Percentiles rank a stretch among this genome's conserved stretches.
phyloP scores from a whole-genome alignment of 495 filamentous ascomycete species.

The Penicillium egyptiacum region DNA sequence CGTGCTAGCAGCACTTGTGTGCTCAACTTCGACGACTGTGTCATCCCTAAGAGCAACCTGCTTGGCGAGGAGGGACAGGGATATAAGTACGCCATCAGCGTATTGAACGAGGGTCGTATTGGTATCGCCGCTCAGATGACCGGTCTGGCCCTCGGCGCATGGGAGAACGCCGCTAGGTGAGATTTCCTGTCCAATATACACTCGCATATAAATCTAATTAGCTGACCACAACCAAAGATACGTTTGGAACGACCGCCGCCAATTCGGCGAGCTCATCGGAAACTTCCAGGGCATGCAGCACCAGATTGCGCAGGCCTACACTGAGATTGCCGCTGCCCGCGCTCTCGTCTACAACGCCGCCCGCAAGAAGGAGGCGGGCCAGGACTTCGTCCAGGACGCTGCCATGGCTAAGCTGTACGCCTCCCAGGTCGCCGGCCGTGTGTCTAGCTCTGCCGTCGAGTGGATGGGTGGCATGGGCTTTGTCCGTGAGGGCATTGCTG shows the following conservation, averaged over 20 bases:
- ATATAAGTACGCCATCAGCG: constrained; percentile 94
- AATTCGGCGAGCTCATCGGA: constrained; percentile 91
- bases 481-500: constrained; percentile 90
- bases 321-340: constrained; percentile 86
- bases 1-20: constrained; percentile 93
- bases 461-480: constrained; percentile 99
- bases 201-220: not conserved
- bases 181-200: constrained; percentile 14
- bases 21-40: constrained; percentile 95
- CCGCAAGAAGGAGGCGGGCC: constrained; percentile 94
- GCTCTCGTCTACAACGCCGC: constrained; percentile 96
- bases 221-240: constrained; percentile 48
- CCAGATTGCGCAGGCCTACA: constrained; percentile 94
- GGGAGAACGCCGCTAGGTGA: constrained; percentile 89
- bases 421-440: constrained; percentile 86
- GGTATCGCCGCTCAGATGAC: constrained; percentile 99
- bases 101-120: constrained; percentile 97
- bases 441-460: constrained; percentile 84
- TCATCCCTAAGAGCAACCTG: constrained; percentile 82
- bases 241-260: constrained; percentile 95
- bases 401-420: constrained; percentile 98
- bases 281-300: constrained; percentile 99
- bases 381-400: constrained; percentile 91
- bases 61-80: constrained; percentile 86
- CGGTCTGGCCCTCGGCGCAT: constrained; percentile 89